Percentiles rank a stretch among this genome's conserved stretches.
These are phyloP conservation scores for Neofusicoccum umdonicola DNA, from an alignment of 2,329 filamentous ascomycete genomes.

Conservation along the genomic window DNA sequence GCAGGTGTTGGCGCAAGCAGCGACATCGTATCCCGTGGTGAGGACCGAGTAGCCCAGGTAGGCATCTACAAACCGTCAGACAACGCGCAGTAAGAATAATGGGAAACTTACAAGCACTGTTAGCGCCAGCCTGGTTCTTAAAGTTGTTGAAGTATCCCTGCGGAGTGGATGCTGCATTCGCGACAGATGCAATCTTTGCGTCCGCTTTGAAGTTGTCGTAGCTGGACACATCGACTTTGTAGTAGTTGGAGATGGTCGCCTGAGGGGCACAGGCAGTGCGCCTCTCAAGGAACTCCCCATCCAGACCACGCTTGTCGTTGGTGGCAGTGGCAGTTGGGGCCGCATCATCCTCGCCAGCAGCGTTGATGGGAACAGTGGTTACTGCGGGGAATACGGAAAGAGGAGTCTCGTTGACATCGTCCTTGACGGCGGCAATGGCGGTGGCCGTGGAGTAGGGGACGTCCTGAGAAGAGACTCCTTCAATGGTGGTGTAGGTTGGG, in stretches of 20 bases:
- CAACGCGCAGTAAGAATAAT: too few species aligned
- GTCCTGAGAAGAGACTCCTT: conserved; percentile 9
- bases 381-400: conserved; percentile 18
- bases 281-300: not conserved
- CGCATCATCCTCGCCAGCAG: conserved; percentile 11
- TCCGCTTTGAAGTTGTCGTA: not conserved
- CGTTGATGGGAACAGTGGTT: conserved; percentile 9
- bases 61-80: not conserved
- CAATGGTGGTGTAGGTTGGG: conserved; percentile 18
- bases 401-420: conserved; percentile 12
- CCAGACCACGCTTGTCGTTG: conserved; percentile 15
- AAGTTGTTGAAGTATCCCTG: not conserved
- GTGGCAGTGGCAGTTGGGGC: conserved; percentile 2
- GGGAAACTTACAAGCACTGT: not conserved
- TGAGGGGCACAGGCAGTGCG: conserved; percentile 19
- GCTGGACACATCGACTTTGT: not conserved
- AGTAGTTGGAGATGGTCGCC: conserved; percentile 11
- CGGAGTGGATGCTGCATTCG: not conserved
- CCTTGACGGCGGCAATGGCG: conserved; percentile 11
- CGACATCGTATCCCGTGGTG: conserved; percentile 16
- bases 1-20: conserved; percentile 20
- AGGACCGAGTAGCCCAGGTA: not conserved
- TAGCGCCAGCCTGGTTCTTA: not conserved
- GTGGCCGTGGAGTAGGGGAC: conserved; percentile 14
- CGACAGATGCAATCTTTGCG: not conserved